Base-by-base conservation (phyloP, 768 basidiomycete genomes). In the Ramaria sp. region DNA sequence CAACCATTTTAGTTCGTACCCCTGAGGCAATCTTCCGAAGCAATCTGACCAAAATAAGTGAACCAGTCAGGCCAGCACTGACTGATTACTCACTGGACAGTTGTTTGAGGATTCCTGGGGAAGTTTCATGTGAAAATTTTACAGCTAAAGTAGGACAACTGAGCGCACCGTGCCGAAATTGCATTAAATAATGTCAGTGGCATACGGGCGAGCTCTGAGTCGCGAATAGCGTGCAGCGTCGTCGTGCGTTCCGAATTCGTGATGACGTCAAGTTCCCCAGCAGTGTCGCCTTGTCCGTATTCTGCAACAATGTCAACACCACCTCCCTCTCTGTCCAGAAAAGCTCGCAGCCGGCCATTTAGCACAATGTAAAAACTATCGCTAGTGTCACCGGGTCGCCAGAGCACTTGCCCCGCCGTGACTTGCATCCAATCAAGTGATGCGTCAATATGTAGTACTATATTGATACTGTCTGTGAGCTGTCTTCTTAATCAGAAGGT, bases 361-460 rank as follows among this genome's bases (percentile, higher is more conserved):
- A 95, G 90, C 60, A 95, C 96, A 59, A 99, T 96, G 68, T 96
- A 98, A 70, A 98, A 97, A 63, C 92, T 94, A 65, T 97, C 91
- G 61, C 94, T 92, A 48, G 73, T 73, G 59, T 98, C 96, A 33
- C 87, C 83, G 33, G 93, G 86, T 33, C 94, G 79, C 86, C 94
- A 98, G 30, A 95, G 75, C 43, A 96, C 91, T 69, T 98, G 93
- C 1, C 96, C 91, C 0, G 93, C 92, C 61, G 86, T 85, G 7
- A 94, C 91, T 70, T 98, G 96, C 81, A 92, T 89, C 96, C 96
- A 99, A 65, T 99, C 96, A 60, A 99, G 75, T 0, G 93, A 91
- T 0, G 91, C 86, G 68, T 99, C 96, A 56, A 99, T 95, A 67
- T 99, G 96, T 15, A 97, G 73, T 7, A 99, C 95, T 94, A 59